Conservation (phyloP, 1,284 basidiomycete species). For the Ustilago shanxiensis region DNA sequence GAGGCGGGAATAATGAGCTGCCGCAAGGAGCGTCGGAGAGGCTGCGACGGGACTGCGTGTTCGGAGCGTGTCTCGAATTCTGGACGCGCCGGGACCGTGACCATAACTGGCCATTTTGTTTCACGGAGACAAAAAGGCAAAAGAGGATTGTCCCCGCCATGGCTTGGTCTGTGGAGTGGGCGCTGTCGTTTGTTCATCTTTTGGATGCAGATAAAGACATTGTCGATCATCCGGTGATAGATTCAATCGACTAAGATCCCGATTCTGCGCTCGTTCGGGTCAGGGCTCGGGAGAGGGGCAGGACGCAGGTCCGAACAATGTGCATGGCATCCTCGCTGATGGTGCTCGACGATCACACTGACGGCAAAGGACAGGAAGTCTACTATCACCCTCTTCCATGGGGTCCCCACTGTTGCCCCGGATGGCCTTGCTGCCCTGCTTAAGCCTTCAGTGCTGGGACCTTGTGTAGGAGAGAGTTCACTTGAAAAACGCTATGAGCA, state of each 20-base stretch:
- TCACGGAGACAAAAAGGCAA: not conserved
- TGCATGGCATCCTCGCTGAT: not conserved
- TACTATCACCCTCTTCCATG: too few species aligned
- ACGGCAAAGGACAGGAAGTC: not conserved
- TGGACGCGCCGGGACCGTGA: not conserved
- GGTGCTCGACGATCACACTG: not conserved
- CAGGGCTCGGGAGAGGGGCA: not conserved
- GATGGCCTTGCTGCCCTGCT: too few species aligned
- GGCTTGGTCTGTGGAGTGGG: not conserved
- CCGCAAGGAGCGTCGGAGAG: not conserved
- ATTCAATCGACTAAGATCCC: not conserved
- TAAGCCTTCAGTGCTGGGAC: too few species aligned
- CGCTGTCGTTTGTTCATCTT: not conserved
- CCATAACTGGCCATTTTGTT: not conserved
- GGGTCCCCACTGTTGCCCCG: too few species aligned
- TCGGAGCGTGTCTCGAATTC: not conserved
- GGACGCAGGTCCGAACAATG: not conserved
- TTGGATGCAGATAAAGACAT: not conserved
- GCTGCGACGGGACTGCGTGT: slow-evolving; percentile 6
- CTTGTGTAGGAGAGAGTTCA: slow-evolving; percentile 1
- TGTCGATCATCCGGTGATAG: not conserved
- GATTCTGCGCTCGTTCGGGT: slow-evolving; percentile 3
- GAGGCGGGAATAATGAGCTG: not conserved
- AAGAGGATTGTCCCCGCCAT: not conserved
- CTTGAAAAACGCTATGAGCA: slow-evolving; percentile 64